A percentile compares a stretch with the other conserved stretches of the same genome.
These are phyloP conservation scores for Boletus pseudopeckii DNA, from an alignment of 768 basidiomycete species.

Conservation along the genomic window DNA sequence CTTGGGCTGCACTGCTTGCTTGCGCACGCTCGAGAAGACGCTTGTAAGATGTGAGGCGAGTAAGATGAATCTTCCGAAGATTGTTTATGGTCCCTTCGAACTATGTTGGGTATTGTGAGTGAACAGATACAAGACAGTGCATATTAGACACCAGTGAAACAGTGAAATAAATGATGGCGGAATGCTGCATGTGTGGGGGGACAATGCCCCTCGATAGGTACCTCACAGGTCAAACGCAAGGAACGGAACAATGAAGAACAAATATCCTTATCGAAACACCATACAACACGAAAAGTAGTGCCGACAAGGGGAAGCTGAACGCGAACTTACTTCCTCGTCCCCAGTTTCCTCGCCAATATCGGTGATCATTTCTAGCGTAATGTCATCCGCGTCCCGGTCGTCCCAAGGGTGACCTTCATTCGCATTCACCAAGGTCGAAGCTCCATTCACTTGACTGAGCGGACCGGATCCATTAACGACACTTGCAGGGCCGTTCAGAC, in stretches of 20 bases:
- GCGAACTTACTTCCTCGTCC: constrained; percentile 61
- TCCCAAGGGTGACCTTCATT: constrained; percentile 26
- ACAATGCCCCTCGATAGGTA: background rate
- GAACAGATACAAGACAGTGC: background rate
- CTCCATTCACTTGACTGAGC: constrained; percentile 22
- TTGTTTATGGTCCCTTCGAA: constrained; percentile 42
- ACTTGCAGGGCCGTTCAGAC: constrained; percentile 15
- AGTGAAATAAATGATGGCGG: background rate
- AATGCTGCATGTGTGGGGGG: background rate
- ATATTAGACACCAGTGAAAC: background rate
- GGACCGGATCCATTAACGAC: constrained; percentile 18
- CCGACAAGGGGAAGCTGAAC: background rate
- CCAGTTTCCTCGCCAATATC: constrained; percentile 53
- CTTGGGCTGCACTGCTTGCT: constrained; percentile 71
- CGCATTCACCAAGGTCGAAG: constrained; percentile 18
- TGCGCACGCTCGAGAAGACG: constrained; percentile 79
- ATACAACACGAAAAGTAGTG: background rate
- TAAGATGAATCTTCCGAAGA: constrained; percentile 41
- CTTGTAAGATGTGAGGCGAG: constrained; percentile 70
- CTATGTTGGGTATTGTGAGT: constrained; percentile 26
- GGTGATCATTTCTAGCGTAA: constrained; percentile 72
- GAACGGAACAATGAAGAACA: background rate
- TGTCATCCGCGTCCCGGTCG: constrained; percentile 50
- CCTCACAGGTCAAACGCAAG: background rate
- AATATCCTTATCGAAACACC: background rate